Evolutionary conservation across 2,329 filamentous ascomycete genomes (phyloP), one percentile per base, ranked within the genome.

Genomic region (Fusarium subtropicale): DNA sequence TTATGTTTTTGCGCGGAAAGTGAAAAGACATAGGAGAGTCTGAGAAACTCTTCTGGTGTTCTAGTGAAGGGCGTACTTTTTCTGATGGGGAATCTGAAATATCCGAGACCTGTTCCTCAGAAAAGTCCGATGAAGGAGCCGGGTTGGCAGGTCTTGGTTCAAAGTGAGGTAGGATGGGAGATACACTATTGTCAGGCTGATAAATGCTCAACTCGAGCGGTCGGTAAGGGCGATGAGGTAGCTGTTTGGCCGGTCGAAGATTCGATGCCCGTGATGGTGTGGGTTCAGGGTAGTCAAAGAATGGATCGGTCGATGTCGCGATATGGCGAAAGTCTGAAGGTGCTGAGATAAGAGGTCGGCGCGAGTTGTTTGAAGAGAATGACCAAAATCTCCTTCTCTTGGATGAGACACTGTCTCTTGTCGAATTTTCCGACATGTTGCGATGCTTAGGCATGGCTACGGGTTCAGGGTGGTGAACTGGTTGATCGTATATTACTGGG

Each of bases 301-400:
- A 78, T 48, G 81, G 80, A 59, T 80, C 80, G n/a, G 82, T 79
- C 47, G 80, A 81, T 20, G 84, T 85, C 56, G 85, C 79, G 50
- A 90, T 71, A 78, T 90, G 88, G 47, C 84, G 85, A 72, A 90
- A 90, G 75, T 90, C 81, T 48, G 84, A 84, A 5, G 88, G 88
- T 22, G 81, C 81, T 42, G 87, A 89, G 72, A 90, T 90, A 63
- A 81, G 81, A 75, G 85, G 84, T 76, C 85, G 81, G 77, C 83
- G 86, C 74, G 83, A 79, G 34, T 38, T 56, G 44, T 81, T 78
- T 54, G 80, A 78, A 56, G 80, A 78, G 62, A 82, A 79, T 62
- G 84, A 81, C 71, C 81, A 79, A 71, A 84, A 78, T 56, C 81
- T 79, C 74, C 79, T 84, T 77, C 81, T 85, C 71, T 79, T 77